Evolutionary conservation across 2,329 filamentous ascomycete genomes (phyloP), one percentile per base, ranked within the genome.

Genomic region (Penicillium hordei): DNA sequence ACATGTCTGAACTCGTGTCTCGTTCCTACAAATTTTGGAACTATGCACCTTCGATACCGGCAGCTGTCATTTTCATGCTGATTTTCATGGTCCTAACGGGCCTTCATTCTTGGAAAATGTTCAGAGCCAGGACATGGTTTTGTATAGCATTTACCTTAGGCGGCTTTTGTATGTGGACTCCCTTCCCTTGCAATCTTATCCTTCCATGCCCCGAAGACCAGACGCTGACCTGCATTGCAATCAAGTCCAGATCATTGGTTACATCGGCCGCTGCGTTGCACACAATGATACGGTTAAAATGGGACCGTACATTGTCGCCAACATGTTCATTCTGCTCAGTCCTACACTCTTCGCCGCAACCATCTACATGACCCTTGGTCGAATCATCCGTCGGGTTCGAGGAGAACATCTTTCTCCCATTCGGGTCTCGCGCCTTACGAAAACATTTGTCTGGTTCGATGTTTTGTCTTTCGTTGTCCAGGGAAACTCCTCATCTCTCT

Each of bases 341-440:
- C 81, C 80, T 1, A 77, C 77, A 4, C 76, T 82, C 50, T 78
- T 81, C 60, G 80, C 80, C 19, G 81, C 81, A 15, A 75, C 76
- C 0, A 78, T 81, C 60, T 82, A 83, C 63, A 82, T 81, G 69
- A 71, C 75, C 17, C 75, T 82, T 38, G 77, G 75, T 33, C 76
- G 80, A 9, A 72, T 82, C 38, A 76, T 82, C 15, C 70, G 72
- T 23, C 64, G 75, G 39, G 68, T 77, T 6, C 67, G 77, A 8
- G 76, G 68, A 33, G 79, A 80, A 55, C 68, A 74, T 9, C 70
- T 72, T 9, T 71, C 79, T 4, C 70, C 80, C 65, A 77, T 81
- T 57, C 72, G 74, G 2, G 69, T 75, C 2, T 69, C 67, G 2
- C 78, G 76, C 69, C 69, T 82, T 19, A 82, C 80, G 0, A 77